A percentile compares a stretch with the other conserved stretches of the same genome.
Evolutionary conservation across 1,284 basidiomycete genomes (phyloP).

Genomic region (Pyrrhoderma noxium): DNA sequence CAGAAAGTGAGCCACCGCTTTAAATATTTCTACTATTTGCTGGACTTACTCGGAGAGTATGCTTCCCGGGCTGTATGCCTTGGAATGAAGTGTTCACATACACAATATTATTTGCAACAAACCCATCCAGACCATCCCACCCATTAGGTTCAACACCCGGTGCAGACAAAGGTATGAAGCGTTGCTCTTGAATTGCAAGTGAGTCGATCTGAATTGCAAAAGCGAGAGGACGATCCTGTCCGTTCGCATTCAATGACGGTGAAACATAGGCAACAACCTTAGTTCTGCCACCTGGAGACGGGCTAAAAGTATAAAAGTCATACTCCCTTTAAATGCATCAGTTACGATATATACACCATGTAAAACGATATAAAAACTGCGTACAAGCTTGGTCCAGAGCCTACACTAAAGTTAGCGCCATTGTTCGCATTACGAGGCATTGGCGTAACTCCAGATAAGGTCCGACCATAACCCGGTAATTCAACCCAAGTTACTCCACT

Average conservation of each 20-base stretch:
- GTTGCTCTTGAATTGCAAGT: constrained; percentile 32
- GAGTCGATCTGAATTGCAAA: constrained; percentile 51
- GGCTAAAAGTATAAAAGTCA: constrained; percentile 59
- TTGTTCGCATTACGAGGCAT: constrained; percentile 46
- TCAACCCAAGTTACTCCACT: constrained; percentile 49
- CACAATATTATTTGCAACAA: constrained; percentile 46
- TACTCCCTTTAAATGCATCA: constrained; percentile 41
- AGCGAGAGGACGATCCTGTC: constrained; percentile 42
- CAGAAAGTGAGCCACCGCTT: no score
- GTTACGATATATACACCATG: neutral
- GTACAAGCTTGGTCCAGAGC: constrained; percentile 53
- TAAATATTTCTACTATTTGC: no score
- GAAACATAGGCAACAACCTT: constrained; percentile 47
- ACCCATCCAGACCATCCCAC: constrained; percentile 46
- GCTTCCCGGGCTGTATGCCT: constrained; percentile 38
- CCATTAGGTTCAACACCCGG: constrained; percentile 40
- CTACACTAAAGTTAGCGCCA: constrained; percentile 49
- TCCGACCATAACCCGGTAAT: constrained; percentile 51
- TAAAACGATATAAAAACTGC: constrained; percentile 24
- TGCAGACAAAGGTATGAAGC: constrained; percentile 43
- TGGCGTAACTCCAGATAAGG: constrained; percentile 53
- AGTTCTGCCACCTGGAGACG: constrained; percentile 33
- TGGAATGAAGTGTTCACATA: constrained; percentile 32
- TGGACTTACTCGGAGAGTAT: no score
- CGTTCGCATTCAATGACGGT: constrained; percentile 53